Evolutionary conservation across 768 basidiomycete genomes (phyloP).

Genomic region (Rossbeevera mucosa): DNA sequence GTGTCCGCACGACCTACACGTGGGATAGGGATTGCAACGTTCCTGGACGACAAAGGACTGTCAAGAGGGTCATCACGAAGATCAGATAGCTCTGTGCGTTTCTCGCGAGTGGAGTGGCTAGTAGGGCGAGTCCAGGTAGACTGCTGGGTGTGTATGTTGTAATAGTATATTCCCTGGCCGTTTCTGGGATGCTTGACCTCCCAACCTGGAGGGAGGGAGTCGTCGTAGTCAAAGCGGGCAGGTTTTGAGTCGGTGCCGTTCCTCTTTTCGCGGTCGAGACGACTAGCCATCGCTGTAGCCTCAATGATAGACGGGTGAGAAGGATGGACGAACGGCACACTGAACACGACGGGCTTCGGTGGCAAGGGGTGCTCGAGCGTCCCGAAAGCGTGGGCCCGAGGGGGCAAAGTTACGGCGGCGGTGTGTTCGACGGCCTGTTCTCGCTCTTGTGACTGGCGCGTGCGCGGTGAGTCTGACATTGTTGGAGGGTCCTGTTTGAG

Average conservation of each 20-base stretch:
- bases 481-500: conserved; percentile 13
- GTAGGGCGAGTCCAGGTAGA: conserved; percentile 57
- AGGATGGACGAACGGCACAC: conserved; percentile 48
- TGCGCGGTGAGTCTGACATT: conserved; percentile 1
- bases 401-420: conserved; percentile 18
- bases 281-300: conserved; percentile 57
- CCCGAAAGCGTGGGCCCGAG: conserved; percentile 3
- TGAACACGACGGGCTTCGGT: conserved; percentile 55
- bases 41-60: conserved; percentile 22
- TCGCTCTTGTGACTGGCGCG: conserved; percentile 3
- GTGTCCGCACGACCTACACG: conserved; percentile 29
- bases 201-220: conserved; percentile 54
- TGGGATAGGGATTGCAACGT: conserved; percentile 17
- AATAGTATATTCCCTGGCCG: conserved; percentile 50
- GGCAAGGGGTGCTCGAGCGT: conserved; percentile 61
- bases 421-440: conserved; percentile 11
- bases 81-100: conserved; percentile 21
- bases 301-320: conserved; percentile 57
- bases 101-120: conserved; percentile 26
- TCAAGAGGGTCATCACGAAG: conserved; percentile 27
- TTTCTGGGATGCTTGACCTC: conserved; percentile 51
- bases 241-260: conserved; percentile 30
- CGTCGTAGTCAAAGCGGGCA: conserved; percentile 25
- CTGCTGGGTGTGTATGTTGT: conserved; percentile 51
- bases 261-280: conserved; percentile 42